Conservation (phyloP, 2,329 filamentous ascomycete species). For the Gnomoniopsis smithogilvyi region DNA sequence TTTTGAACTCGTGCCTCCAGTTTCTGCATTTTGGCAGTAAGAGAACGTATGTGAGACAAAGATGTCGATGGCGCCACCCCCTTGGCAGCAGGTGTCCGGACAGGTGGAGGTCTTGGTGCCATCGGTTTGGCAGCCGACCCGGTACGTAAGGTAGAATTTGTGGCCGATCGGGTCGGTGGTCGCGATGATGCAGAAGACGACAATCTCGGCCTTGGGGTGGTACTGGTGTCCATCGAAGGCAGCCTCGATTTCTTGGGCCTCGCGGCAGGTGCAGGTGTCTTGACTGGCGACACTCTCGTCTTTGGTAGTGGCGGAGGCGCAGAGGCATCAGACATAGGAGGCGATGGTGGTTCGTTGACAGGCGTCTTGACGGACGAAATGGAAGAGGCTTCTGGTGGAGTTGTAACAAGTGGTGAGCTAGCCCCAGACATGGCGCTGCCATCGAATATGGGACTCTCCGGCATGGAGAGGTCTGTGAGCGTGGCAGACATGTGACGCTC, state of each 20-base stretch:
- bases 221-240: slow-evolving; percentile 51
- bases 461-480: slow-evolving; percentile 59
- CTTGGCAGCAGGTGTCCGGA: slow-evolving; percentile 43
- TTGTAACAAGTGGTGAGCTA: slow-evolving; percentile 86
- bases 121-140: slow-evolving; percentile 41
- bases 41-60: slow-evolving; percentile 84
- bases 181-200: slow-evolving; percentile 31
- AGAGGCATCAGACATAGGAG: slow-evolving; percentile 86
- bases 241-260: slow-evolving; percentile 46
- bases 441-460: slow-evolving; percentile 71
- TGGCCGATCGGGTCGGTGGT: slow-evolving; percentile 37
- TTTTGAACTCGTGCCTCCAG: slow-evolving; percentile 91
- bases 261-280: slow-evolving; percentile 33
- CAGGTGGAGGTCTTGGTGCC: slow-evolving; percentile 40
- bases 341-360: slow-evolving; percentile 82
- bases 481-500: slow-evolving; percentile 54
- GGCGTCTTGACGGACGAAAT: slow-evolving; percentile 52
- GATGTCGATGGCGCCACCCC: slow-evolving; percentile 62
- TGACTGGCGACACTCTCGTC: slow-evolving; percentile 36
- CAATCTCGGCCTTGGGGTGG: slow-evolving; percentile 50
- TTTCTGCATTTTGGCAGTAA: slow-evolving; percentile 96
- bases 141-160: slow-evolving; percentile 41
- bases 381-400: slow-evolving; percentile 60
- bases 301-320: slow-evolving; percentile 50
- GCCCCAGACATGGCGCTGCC: slow-evolving; percentile 79